A percentile compares a stretch with the other conserved stretches of the same genome.
phyloP scores from a whole-genome alignment of 441 rosid species.

The Adansonia madagascariensis region DNA sequence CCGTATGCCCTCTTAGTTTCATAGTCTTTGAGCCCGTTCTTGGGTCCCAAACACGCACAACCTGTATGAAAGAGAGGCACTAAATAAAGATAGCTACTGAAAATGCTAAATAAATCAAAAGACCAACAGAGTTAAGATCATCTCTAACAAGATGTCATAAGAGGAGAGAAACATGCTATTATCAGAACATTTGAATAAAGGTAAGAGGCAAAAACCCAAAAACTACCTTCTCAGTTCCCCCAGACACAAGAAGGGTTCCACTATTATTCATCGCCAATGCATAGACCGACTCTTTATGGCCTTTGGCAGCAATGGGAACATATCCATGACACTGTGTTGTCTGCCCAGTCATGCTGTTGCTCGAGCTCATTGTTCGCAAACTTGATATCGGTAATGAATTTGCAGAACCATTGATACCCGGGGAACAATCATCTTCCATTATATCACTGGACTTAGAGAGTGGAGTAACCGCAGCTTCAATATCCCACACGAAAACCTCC shows the following conservation, averaged over 20 bases:
- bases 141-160: neutral
- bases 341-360: slow-evolving; percentile 77
- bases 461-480: slow-evolving; percentile 84
- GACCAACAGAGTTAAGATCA: neutral
- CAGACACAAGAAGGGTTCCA: slow-evolving; percentile 90
- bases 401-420: slow-evolving; percentile 62
- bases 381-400: slow-evolving; percentile 66
- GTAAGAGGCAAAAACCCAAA: slow-evolving; percentile 26
- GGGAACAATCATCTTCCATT: slow-evolving; percentile 75
- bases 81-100: neutral
- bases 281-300: slow-evolving; percentile 98
- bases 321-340: slow-evolving; percentile 71
- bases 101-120: neutral
- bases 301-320: slow-evolving; percentile 82
- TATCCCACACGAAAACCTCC: slow-evolving; percentile 96
- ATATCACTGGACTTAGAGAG: slow-evolving; percentile 68
- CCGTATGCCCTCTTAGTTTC: slow-evolving; percentile 96
- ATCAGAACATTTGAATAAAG: neutral
- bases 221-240: slow-evolving; percentile 98
- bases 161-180: neutral
- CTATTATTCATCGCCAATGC: slow-evolving; percentile 94
- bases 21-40: slow-evolving; percentile 94
- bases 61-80: slow-evolving; percentile 51
- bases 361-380: slow-evolving; percentile 79
- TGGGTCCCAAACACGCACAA: slow-evolving; percentile 99